These are phyloP conservation scores for Apiosordaria backusii DNA, from an alignment of 495 filamentous ascomycete species.

Conservation along the genomic window DNA sequence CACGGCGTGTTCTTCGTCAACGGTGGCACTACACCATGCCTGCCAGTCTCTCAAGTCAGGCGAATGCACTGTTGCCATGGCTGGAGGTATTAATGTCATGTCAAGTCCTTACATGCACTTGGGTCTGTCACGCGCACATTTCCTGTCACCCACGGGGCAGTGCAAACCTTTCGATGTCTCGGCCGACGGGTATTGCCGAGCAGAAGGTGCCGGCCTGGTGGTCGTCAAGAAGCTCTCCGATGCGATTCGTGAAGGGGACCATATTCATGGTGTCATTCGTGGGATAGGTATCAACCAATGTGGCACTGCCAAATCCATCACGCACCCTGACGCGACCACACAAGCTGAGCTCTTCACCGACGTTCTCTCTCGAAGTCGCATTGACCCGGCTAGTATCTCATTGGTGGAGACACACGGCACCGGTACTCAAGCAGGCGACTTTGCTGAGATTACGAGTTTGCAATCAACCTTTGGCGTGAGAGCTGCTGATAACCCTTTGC, in stretches of 20 bases:
- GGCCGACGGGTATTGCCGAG: conserved; percentile 62
- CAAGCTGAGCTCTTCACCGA: conserved; percentile 50
- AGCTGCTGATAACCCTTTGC: background rate
- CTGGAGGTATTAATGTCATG: conserved; percentile 38
- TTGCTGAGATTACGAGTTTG: conserved; percentile 30
- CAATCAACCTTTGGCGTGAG: conserved; percentile 25
- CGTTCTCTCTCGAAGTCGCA: conserved; percentile 42
- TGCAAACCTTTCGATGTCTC: conserved; percentile 57
- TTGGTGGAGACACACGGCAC: conserved; percentile 47
- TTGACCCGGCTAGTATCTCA: conserved; percentile 39
- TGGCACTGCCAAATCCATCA: conserved; percentile 47
- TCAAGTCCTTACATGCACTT: conserved; percentile 49
- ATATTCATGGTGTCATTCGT: conserved; percentile 57
- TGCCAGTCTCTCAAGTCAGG: conserved; percentile 38
- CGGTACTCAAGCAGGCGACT: conserved; percentile 22
- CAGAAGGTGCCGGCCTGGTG: conserved; percentile 53
- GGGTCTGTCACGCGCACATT: conserved; percentile 39
- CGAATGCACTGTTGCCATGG: conserved; percentile 44
- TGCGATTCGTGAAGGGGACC: conserved; percentile 47
- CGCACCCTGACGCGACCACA: conserved; percentile 45
- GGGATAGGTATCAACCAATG: conserved; percentile 52
- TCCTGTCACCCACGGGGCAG: conserved; percentile 38
- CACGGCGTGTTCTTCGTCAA: conserved; percentile 53
- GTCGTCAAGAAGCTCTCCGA: conserved; percentile 53
- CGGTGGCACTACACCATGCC: conserved; percentile 45